Base-by-base conservation (phyloP, 306 rosid genomes). In the Lathyrus aphaca region DNA sequence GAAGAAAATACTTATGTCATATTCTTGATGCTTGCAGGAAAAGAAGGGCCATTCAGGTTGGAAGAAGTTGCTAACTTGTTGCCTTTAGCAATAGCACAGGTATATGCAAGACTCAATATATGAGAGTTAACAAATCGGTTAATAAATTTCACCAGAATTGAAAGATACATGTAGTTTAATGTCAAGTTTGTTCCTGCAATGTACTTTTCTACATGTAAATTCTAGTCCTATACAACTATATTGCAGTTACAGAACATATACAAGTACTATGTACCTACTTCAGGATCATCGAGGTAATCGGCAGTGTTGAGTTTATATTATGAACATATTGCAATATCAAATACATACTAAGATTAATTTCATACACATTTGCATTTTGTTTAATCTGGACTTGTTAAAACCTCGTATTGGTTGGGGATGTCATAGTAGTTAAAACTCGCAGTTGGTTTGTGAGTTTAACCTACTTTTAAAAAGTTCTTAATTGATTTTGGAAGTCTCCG, bases 51-150 rank as follows among this genome's bases (percentile, higher is more conserved):
- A 61, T 44, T 83, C 87, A 14, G 54, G 83, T 75, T 85, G 89
- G 84, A 83, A 30, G 79, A 81, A 73, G 71, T 59, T 59, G 32
- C 61, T 71, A 18, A 44, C 48, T 18, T 81, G 87, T 77, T 83
- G 86, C 72, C 64, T 29, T 39, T 75, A 75, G 71, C 68, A 55
- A 12, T 27, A 25, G 10, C 32, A n/a, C 6, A 15, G 16, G 14
- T 17, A 21, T 38, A 6, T 43, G 30, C 17, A 66, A 29, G 57
- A 63, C 21, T 10, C 3, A 64, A 12, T 19, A 49, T 29, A 65
- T 40, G 65, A 39, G 38, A 32, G 35, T 48, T 53, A 13, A 64
- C 43, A 63, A 53, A 32, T 32, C 42, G 37, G 64, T 57, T 37
- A 10, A 37, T 21, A 35, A 68, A 42, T 54, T 66, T 66, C 51